Evolutionary conservation across 169 alveolate genomes (phyloP), one percentile per base, ranked within the genome.

Genomic region (Plasmodium berghei): DNA sequence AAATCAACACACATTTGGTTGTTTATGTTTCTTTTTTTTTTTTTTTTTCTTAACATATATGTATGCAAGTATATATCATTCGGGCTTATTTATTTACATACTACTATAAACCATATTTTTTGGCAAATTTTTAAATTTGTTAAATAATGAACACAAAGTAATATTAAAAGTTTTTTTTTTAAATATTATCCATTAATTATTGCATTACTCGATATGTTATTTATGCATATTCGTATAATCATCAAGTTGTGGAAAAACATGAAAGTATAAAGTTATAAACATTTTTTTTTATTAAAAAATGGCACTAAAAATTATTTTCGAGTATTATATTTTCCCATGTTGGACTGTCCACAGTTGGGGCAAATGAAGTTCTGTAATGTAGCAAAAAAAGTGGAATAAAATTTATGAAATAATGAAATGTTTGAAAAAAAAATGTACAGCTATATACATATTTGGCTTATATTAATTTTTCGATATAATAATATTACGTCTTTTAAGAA

Each of bases 401-500:
- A 22, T 9, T 9, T 16, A 26, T 9, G 18, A 14, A 66, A 28
- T 48, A 28, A 2, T 20, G 52, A 42, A 28, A 42, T 14, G 73
- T 5, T 6, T 24, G 18, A 46, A 48, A 66, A 9, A 14, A 42
- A 5, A 66, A 2, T 16, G 9, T 12, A 64, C 34, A 26, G 28
- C 26, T 12, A n/a, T 5, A 5, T 34, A 34, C 55, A 4, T 66
- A 14, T 26, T 8, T 8, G 28, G 14, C 42, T 9, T 34, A 8
- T 46, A 40, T 56, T 54, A 42, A 42, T 49, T 28, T 45, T 45
- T 59, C 42, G 8, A 8, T 34, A 16, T 42, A 52, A 16, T 63
- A 8, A 8, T 28, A 90, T 75, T 70, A 93, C 96, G 70, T 89
- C 88, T 18, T 93, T 89, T 69, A 93, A 87, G 58, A 93, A 93